Evolutionary conservation across 305 asterid species (phyloP).

Genomic region (Rubia tinctorum): DNA sequence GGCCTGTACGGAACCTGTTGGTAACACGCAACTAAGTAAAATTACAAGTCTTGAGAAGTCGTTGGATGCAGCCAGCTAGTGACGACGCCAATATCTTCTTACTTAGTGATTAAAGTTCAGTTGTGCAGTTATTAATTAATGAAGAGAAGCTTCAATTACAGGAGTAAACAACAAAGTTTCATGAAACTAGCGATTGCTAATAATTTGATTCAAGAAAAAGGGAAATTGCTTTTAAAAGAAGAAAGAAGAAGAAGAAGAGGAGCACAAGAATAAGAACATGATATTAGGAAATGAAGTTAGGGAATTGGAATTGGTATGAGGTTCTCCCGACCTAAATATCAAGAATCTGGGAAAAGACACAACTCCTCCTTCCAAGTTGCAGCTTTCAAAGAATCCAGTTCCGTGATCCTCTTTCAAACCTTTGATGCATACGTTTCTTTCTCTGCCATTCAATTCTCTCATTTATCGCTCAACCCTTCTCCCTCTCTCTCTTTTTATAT

Average conservation of each 20-base stretch:
- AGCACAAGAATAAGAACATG: slow-evolving; percentile 29
- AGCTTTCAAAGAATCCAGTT: slow-evolving; percentile 31
- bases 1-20: too few relatives aligned
- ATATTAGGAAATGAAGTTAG: slow-evolving; percentile 35
- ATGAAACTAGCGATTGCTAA: too few relatives aligned
- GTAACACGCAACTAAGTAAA: too few relatives aligned
- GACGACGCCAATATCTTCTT: too few relatives aligned
- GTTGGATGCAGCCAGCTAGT: too few relatives aligned
- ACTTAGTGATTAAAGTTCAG: too few relatives aligned
- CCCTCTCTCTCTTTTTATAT: neutral
- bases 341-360: slow-evolving; percentile 32
- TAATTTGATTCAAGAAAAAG: slow-evolving; percentile 28
- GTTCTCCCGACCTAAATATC: slow-evolving; percentile 20
- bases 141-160: too few relatives aligned
- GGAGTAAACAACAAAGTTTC: too few relatives aligned
- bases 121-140: too few relatives aligned
- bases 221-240: slow-evolving; percentile 24
- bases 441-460: neutral
- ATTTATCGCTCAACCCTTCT: neutral
- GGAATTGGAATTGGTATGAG: slow-evolving; percentile 34
- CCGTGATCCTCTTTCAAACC: slow-evolving; percentile 19
- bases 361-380: slow-evolving; percentile 21
- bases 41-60: too few relatives aligned
- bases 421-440: neutral
- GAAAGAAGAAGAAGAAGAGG: slow-evolving; percentile 39